Base-by-base conservation (phyloP, 176 grass and related monocot genomes). In the Cenchrus purpureus region DNA sequence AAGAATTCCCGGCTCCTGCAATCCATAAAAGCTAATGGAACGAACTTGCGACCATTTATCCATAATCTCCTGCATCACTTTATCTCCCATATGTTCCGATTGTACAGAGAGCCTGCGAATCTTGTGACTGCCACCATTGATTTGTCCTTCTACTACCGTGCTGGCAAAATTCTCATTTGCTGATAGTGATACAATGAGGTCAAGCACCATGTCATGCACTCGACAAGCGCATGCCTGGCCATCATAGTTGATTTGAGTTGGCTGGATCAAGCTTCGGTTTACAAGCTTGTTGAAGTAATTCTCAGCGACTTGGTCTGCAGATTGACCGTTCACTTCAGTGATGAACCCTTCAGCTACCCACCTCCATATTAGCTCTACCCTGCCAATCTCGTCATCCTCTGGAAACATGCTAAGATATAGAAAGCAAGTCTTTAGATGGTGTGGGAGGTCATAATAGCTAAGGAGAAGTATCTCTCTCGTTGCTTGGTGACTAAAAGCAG, bases 131-230 rank as follows among this genome's bases (percentile, higher is more conserved):
- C 3, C 4, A 7, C 10, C 32, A 40, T 7, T 76, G 29, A 6
- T 15, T 13, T 76, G 52, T 10, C 52, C 73, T 42, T 57, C 16
- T 10, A 76, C 14, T 3, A 76, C 25, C 25, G 25, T 12, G 28
- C 9, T 42, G 1, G 4, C 28, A 42, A 57, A 58, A 49, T 76
- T 76, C 31, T 57, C 29, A 9, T 20, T 52, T 0, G 1, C 10
- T 11, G 73, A 58, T 4, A 76, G 15, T 0, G 53, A 58, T 6
- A 76, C 9, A 0, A 76, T 76, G 19, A 76, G 14, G 0, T 76
- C 73, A 20, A 76, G 73, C 31, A 76, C 73, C 73, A 76, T 58
- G 12, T 76, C 52, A 76, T 76, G 73, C 28, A 70, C 67, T 20
- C 67, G 40, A 45, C 67, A 70, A 17, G 65, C 14, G 17, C 12